phyloP scores from a whole-genome alignment of 2,329 filamentous ascomycete genomes.

The Colletotrichum sp. region DNA sequence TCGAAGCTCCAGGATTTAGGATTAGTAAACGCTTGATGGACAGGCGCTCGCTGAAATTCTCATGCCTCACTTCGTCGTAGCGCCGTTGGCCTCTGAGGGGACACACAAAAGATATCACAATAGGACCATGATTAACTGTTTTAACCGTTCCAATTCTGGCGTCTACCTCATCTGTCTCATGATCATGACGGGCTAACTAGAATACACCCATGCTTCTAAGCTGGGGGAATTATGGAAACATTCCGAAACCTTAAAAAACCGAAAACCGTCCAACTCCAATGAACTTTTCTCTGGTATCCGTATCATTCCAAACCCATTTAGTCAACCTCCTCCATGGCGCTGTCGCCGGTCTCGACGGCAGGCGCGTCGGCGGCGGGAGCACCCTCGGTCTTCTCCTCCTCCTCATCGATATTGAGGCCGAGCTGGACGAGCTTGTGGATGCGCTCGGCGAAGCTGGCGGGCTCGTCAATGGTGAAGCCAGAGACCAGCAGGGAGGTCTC shows the following conservation, averaged over 20 bases:
- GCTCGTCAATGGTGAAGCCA: constrained; percentile 99
- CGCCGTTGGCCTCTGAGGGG: too few species aligned
- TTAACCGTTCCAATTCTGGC: constrained; percentile 29
- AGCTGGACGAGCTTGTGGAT: constrained; percentile 99
- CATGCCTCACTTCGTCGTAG: too few species aligned
- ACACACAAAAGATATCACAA: background rate
- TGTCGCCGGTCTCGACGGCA: constrained; percentile 75
- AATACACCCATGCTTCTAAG: constrained; percentile 39
- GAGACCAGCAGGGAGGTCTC: constrained; percentile 99
- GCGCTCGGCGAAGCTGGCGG: constrained; percentile 95
- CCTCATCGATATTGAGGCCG: constrained; percentile 96
- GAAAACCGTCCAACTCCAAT: constrained; percentile 46
- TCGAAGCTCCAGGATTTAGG: background rate
- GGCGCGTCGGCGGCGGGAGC: constrained; percentile 61
- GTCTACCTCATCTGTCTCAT: constrained; percentile 46
- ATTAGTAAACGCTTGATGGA: background rate
- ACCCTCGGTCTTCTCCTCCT: constrained; percentile 75
- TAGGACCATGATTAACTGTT: background rate
- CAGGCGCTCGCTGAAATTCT: too few species aligned
- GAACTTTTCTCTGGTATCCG: constrained; percentile 37
- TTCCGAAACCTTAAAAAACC: constrained; percentile 29
- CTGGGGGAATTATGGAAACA: constrained; percentile 37
- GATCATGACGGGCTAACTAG: constrained; percentile 45
- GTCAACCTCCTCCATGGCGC: constrained; percentile 99
- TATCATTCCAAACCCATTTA: constrained; percentile 55